Base-by-base conservation (phyloP, 352 stramenopile species). In the Nothophytophthora sp. region DNA sequence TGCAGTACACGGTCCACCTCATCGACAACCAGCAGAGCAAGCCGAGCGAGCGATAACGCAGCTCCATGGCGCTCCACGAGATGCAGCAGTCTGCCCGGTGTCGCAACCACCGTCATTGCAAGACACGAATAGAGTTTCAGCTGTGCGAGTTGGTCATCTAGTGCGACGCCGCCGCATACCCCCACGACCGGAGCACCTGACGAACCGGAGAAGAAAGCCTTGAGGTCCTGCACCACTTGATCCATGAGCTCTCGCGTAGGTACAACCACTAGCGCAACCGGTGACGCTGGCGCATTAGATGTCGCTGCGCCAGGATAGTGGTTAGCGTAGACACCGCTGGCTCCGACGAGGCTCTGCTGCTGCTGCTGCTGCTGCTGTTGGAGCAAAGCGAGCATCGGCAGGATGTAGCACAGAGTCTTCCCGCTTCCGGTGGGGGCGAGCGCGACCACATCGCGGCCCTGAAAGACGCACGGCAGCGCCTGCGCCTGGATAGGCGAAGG, bases 401-500 rank as follows among this genome's bases (percentile, higher is more conserved):
- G 67, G 20, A 99, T 55, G 67, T 98, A 99, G n/a, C 89, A 91
- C 23, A 97, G 87, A 5, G 91, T 98, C 63, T 99, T 99, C 41
- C 96, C 96, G 20, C 77, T 96, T 35, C 96, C 96, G 3, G 97
- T 99, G 1, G 96, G 90, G 6, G 97, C 96, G 34, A 95, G 76
- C 2, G 78, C 92, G 29, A 99, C 73, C 23, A 99, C 76, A 69
- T 99, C 96, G 19, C 89, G 70, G n/a, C 84, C 75, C 10, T 66
- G 57, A 9, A 95, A 55, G 6, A 97, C 60, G 18, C 73, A 68
- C 5, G 94, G 92, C n/a, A 98, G 78, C n/a, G 82, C 67, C 58
- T 98, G 88, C 83, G 98, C 98, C 70, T 99, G 97, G 45, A 99
- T 96, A 6, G 96, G 73, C 10, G 95, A 99, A 1, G 97, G 97